Evolutionary conservation across 352 stramenopile species (phyloP), one percentile per base, ranked within the genome.

Genomic region (Elongisporangium prolatum): DNA sequence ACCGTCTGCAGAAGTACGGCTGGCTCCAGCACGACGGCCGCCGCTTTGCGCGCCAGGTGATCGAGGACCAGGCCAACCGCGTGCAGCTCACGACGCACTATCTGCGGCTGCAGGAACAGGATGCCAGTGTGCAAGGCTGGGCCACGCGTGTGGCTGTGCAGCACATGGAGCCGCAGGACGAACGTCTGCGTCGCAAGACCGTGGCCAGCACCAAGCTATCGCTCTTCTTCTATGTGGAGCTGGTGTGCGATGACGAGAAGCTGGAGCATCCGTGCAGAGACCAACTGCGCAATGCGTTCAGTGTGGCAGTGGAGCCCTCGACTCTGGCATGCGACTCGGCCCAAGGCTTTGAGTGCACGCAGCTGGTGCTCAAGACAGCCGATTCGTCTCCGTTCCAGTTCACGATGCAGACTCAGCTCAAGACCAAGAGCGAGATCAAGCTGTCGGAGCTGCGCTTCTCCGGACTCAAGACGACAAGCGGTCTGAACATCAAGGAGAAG

Each of bases 191-290:
- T 6, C 69, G 71, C 40, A 65, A 69, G 55, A 25, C 63, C 10
- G 70, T 83, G 18, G 55, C 59, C 8, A 59, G 34, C n/a, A 92
- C 80, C 56, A 84, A 83, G 54, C 40, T 89, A 10, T 92, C 85
- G 48, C 68, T 94, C 8, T 92, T 89, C 49, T 92, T 91, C 63
- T 94, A 92, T 48, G 60, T 92, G 7, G 85, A 94, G 37, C 50
- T 92, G 25, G 67, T 75, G 21, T 94, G 85, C 51, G 80, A 67
- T 47, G 85, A 94, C 56, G 85, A 94, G 54, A 74, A 60, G 48
- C 54, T 88, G 51, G 57, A 58, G 2, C 60, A 85, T 48, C 21
- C 55, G 14, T 94, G 85, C 56, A 77, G 80, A n/a, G 38, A 75
- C 0, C 70, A 65, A 44, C 56, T 90, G 13, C 67, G 80, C 52